Evolutionary conservation across 2,329 filamentous ascomycete genomes (phyloP), one percentile per base, ranked within the genome.

Genomic region (Trematosphaeria pertusa): DNA sequence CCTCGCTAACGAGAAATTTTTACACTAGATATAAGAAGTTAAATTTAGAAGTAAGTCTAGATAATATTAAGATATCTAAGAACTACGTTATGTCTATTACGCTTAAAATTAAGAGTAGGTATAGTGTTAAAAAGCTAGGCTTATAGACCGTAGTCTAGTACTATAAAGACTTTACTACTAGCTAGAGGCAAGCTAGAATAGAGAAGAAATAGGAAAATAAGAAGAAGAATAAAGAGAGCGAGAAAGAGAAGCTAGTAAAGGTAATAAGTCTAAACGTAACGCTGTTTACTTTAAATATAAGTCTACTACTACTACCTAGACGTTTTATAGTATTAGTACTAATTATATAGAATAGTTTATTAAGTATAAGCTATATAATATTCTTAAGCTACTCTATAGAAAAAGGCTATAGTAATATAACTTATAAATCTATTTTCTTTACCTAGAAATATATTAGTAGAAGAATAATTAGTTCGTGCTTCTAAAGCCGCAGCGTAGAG

Each of bases 131-230:
- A 46, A 50, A 50, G 34, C 42, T 19, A 50, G 47, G 47, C 22
- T 21, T 37, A 14, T 31, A 12, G 42, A 46, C 42, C 18, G 26
- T 50, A 46, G 37, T 50, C 32, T 17, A 50, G 37, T 46, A 50
- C 36, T 50, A 50, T 14, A 50, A 50, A 46, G 33, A 50, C 47
- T 50, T 50, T 17, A 50, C 42, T 20, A 20, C 42, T 42, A 17
- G 36, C 37, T 50, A 17, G 41, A 50, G 42, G 47, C 42, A 32
- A 50, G 47, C 47, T 46, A 50, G 47, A 26, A 50, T 50, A 18
- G 37, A 50, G 21, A 31, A 51, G 19, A 38, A 47, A 51, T 17
- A 47, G 34, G 38, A 43, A 39, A 51, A 40, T 38, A 20, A 43
- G 39, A 22, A 51, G 34, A 47, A 43, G 34, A 47, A 43, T 51